Base-by-base conservation (phyloP, 305 asterid genomes). In the Euphrasia arctica region DNA sequence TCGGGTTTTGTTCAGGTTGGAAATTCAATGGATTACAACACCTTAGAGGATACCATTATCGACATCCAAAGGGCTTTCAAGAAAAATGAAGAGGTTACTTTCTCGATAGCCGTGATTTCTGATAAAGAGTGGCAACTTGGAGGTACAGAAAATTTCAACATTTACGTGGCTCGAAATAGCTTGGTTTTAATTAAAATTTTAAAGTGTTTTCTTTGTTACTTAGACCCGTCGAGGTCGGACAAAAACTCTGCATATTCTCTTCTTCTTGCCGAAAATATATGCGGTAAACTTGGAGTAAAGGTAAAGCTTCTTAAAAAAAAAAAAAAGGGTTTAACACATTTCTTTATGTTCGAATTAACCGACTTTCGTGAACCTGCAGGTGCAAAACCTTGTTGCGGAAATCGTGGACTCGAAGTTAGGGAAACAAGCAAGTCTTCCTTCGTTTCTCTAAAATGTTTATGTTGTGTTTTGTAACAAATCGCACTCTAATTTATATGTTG, bases 361-460 rank as follows among this genome's bases (percentile, higher is more conserved):
- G 14, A 58, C 34, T 70, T 25, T 54, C 9, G 29, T 57, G 54
- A 39, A 67, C 66, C 71, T 65, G 58, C 83, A 92, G 98, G 95
- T 83, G 71, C 97, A 93, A 45, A 93, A 93, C 75, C 90, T 93
- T 50, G 99, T 90, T 41, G 95, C 92, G 2, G 99, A 93, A 83
- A 85, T 93, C 25, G 81, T 82, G 13, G 96, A 90, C 77, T 90
- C 96, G 36, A 86, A 90, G 73, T 71, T 93, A 79, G 97, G 99
- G 60, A 93, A 93, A 80, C 97, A 93, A 69, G 99, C 88, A 78
- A 45, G 3, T 60, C 58, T 58, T 55, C 55, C 43, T 39, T 56
- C 67, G 29, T 52, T 10, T 14, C 22, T 70, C 68, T 29, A 22
- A 45, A 58, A 27, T 41, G 15, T 68, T 51, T 65, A 1, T 55